These are phyloP conservation scores for Xenoacremonium recifei DNA, from an alignment of 2,329 filamentous ascomycete species.

Conservation along the genomic window DNA sequence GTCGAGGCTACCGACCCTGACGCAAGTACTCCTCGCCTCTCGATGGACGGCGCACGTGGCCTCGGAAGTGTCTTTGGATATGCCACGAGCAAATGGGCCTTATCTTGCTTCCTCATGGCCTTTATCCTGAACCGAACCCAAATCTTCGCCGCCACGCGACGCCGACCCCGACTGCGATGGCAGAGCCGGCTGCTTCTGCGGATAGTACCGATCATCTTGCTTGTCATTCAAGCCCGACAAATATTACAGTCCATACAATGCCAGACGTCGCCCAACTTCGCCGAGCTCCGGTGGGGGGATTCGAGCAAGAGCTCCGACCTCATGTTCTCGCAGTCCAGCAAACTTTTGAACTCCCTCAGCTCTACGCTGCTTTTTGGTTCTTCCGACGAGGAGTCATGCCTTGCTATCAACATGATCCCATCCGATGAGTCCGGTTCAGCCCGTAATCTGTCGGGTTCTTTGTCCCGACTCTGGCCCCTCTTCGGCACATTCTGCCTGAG, in stretches of 20 bases:
- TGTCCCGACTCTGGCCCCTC: conserved; percentile 73
- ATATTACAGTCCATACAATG: conserved; percentile 87
- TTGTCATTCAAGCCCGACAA: conserved; percentile 64
- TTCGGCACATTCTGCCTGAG: conserved; percentile 70
- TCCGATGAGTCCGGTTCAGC: conserved; percentile 47
- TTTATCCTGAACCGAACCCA: conserved; percentile 87
- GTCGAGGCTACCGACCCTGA: conserved; percentile 14
- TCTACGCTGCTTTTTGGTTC: conserved; percentile 72
- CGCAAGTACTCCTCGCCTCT: conserved; percentile 43
- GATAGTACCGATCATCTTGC: conserved; percentile 66
- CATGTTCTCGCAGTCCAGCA: conserved; percentile 68
- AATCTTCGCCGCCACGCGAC: conserved; percentile 87
- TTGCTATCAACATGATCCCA: conserved; percentile 69
- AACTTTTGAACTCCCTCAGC: conserved; percentile 69
- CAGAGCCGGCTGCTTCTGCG: conserved; percentile 69
- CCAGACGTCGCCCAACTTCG: conserved; percentile 77
- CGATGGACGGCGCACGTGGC: conserved; percentile 62
- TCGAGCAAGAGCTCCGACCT: conserved; percentile 62
- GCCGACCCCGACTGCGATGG: conserved; percentile 75
- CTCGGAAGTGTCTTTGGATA: conserved; percentile 88
- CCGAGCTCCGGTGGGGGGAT: conserved; percentile 67
- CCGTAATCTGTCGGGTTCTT: conserved; percentile 68
- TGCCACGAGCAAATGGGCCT: conserved; percentile 86
- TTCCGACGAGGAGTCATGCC: conserved; percentile 72
- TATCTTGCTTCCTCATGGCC: conserved; percentile 82